phyloP scores from a whole-genome alignment of 2,329 filamentous ascomycete species.

The Knufia petricola region DNA sequence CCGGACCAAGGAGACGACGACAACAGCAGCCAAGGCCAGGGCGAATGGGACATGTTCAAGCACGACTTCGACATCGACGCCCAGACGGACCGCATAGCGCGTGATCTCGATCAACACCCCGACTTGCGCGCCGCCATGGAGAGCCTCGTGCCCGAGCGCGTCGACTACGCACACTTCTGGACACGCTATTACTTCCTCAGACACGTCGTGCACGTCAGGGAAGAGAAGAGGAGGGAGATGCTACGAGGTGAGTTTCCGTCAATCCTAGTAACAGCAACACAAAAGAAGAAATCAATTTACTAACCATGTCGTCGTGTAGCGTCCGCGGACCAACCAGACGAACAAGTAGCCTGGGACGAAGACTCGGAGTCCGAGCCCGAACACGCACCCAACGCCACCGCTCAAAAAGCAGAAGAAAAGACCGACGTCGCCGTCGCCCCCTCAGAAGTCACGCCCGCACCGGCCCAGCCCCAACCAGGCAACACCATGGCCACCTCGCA shows the following conservation, averaged over 20 bases:
- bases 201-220: conserved; percentile 86
- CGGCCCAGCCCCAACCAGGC: conserved; percentile 18
- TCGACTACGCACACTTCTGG: conserved; percentile 90
- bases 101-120: conserved; percentile 73
- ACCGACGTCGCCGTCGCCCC: conserved; percentile 27
- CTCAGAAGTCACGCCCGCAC: conserved; percentile 12
- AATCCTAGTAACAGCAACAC: not conserved
- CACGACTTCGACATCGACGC: conserved; percentile 67
- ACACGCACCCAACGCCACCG: no score
- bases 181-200: conserved; percentile 89
- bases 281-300: not conserved
- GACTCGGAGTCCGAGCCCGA: conserved; percentile 55
- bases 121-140: conserved; percentile 87
- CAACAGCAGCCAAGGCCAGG: no score
- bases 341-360: conserved; percentile 60
- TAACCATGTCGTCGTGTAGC: conserved; percentile 27
- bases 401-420: conserved; percentile 34
- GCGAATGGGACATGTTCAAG: conserved; percentile 62
- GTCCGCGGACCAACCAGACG: conserved; percentile 56
- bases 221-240: conserved; percentile 77
- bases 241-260: conserved; percentile 63
- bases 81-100: conserved; percentile 74
- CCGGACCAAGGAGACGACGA: conserved; percentile 45
- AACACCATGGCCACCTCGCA: conserved; percentile 18
- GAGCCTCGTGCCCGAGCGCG: conserved; percentile 81